These are phyloP conservation scores for Plectosphaerella sp. DNA, from an alignment of 2,329 filamentous ascomycete genomes.

Conservation along the genomic window DNA sequence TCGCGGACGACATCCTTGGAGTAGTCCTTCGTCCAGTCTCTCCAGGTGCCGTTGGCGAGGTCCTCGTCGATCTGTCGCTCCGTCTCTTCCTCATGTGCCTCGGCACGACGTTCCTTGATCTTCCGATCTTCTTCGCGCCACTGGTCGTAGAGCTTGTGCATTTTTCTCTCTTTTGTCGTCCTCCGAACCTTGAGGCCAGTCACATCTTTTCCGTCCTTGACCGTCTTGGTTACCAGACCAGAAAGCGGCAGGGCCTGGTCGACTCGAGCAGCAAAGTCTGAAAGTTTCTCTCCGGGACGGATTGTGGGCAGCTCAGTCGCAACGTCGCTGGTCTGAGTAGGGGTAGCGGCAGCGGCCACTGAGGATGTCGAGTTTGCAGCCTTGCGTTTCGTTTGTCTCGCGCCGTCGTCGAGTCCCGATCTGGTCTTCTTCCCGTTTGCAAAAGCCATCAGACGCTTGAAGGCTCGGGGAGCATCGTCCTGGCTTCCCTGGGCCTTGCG, in stretches of 20 bases:
- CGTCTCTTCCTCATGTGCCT: constrained; percentile 60
- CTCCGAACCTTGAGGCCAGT: constrained; percentile 61
- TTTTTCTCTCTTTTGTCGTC: constrained; percentile 80
- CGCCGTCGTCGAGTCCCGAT: constrained; percentile 69
- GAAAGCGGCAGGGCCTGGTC: constrained; percentile 77
- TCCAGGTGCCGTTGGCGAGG: constrained; percentile 41
- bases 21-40: constrained; percentile 5
- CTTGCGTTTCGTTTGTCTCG: constrained; percentile 26
- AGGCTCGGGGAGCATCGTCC: constrained; percentile 85
- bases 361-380: constrained; percentile 16
- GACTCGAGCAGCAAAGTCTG: constrained; percentile 78
- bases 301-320: constrained; percentile 57
- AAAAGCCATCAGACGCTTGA: constrained; percentile 78
- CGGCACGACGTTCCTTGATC: constrained; percentile 59
- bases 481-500: constrained; percentile 39
- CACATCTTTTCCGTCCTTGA: constrained; percentile 58
- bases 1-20: constrained; percentile 14
- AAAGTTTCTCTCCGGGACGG: constrained; percentile 75
- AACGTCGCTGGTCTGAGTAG: constrained; percentile 13
- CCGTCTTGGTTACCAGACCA: constrained; percentile 60
- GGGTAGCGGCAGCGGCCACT: constrained; percentile 9
- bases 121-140: constrained; percentile 66
- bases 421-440: constrained; percentile 56
- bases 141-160: constrained; percentile 76
- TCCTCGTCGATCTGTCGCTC: constrained; percentile 58